These are phyloP conservation scores for Penicilliopsis zonata DNA, from an alignment of 495 filamentous ascomycete species.

Conservation along the genomic window DNA sequence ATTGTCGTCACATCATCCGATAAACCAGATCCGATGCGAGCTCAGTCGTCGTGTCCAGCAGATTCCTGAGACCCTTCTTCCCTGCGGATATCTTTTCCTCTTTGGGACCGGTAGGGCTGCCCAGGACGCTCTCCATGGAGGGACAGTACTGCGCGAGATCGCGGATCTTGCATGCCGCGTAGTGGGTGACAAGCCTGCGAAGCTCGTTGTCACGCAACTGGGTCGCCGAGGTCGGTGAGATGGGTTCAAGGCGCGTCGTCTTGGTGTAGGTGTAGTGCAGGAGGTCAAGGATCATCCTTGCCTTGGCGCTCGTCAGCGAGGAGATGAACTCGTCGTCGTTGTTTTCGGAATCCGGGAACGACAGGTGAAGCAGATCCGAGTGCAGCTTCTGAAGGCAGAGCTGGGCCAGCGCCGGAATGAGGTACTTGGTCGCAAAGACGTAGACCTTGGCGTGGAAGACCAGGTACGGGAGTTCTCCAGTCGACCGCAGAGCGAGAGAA, in stretches of 20 bases:
- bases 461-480: slow-evolving; percentile 23
- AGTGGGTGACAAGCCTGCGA: slow-evolving; percentile 29
- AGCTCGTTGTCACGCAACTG: slow-evolving; percentile 35
- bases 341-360: slow-evolving; percentile 13
- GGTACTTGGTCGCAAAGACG: slow-evolving; percentile 33
- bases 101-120: slow-evolving; percentile 8
- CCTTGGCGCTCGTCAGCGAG: slow-evolving; percentile 15
- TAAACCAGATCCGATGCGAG: slow-evolving; percentile 36
- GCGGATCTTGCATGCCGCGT: slow-evolving; percentile 33
- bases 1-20: slow-evolving; percentile 26
- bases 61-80: slow-evolving; percentile 19
- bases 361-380: slow-evolving; percentile 19
- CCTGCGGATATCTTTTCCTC: slow-evolving; percentile 3
- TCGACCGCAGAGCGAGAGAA: slow-evolving; percentile 4
- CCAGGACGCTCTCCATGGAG: slow-evolving; percentile 16
- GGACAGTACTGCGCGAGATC: slow-evolving; percentile 27
- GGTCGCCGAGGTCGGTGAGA: slow-evolving; percentile 28
- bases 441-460: slow-evolving; percentile 37
- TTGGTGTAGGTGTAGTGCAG: slow-evolving; percentile 31
- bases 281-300: slow-evolving; percentile 27
- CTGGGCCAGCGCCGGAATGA: slow-evolving; percentile 32
- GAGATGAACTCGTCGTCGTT: slow-evolving; percentile 7
- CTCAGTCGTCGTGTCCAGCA: slow-evolving; percentile 30
- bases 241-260: slow-evolving; percentile 31
- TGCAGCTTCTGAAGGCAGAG: slow-evolving; percentile 33